Base-by-base conservation (phyloP, 2,329 filamentous ascomycete species). In the Setomelanomma holmii region DNA sequence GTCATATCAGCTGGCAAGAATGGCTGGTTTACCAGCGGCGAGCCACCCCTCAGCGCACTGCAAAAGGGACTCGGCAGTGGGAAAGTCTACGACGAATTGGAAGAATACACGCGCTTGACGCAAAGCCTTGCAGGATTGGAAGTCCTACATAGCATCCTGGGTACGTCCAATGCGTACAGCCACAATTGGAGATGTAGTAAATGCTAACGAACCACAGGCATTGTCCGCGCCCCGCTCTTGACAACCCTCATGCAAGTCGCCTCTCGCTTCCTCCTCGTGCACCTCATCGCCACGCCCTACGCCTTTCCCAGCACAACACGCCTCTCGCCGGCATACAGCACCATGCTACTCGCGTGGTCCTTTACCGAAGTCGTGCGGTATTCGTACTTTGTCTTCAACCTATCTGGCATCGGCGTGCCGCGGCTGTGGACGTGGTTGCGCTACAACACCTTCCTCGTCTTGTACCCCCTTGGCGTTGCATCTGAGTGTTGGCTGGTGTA, bases 311-410 rank as follows among this genome's bases (percentile, higher is more conserved):
- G 80, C 49, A 83, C 89, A 46, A 85, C 86, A 2, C 65, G 71
- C 53, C 68, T 77, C 45, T 84, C 81, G 56, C 78, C 82, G 17
- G 84, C 83, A 49, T 96, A 93, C 80, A 81, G 86, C 61, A 84
- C 82, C 66, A 91, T 96, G 90, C 83, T 98, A 52, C 69, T 88
- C 49, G 93, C 95, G 24, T 98, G 95, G 93, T 89, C 86, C 59
- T 75, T 91, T 53, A 97, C 95, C 55, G 95, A 99, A 79, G 89
- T 96, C 46, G 89, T 97, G 66, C 88, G 95, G 48, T 99, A 99
- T 82, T 84, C 86, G 41, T 99, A 90, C 82, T 98, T 98, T 73
- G 89, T 90, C 30, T 82, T 92, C 66, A 86, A 86, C 64, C 83
- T 95, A 24, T 78, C 80, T 58, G 63, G 64, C 0, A 27, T 65